phyloP scores from a whole-genome alignment of 345 rosid genomes.

The Lepidium didymum region DNA sequence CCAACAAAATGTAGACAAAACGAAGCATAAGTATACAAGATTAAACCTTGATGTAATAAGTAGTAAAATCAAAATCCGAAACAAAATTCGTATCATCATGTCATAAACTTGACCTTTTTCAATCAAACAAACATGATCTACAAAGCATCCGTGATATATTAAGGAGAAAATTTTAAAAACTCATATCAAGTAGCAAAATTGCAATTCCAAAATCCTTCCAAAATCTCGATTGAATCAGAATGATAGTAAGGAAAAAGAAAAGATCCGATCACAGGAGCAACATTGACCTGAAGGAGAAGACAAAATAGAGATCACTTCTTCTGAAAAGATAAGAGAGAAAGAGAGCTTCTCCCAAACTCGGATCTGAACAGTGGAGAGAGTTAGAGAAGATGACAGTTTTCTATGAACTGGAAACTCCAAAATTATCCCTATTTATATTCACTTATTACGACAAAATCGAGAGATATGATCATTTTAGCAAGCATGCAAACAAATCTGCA shows the following conservation, averaged over 20 bases:
- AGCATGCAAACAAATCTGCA: no score
- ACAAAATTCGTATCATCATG: background rate
- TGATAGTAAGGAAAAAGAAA: background rate
- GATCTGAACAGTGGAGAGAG: background rate
- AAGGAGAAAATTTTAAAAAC: background rate
- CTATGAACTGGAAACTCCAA: no score
- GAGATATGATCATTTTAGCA: no score
- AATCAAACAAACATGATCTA: slow-evolving; percentile 19
- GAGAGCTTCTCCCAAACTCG: background rate
- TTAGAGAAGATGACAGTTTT: background rate
- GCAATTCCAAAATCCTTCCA: background rate
- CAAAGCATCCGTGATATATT: slow-evolving; percentile 2
- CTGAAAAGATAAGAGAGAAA: background rate
- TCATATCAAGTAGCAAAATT: background rate
- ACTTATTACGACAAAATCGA: no score
- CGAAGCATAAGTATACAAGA: no score
- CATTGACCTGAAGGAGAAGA: background rate
- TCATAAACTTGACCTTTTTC: background rate
- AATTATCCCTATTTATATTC: no score
- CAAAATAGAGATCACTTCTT: background rate
- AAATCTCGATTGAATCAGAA: background rate
- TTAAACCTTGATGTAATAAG: background rate
- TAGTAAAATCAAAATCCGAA: background rate
- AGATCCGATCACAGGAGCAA: background rate
- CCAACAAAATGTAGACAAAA: no score